These are phyloP conservation scores for Smallanthus sonchifolius DNA, from an alignment of 129 eudicot species.

Conservation along the genomic window DNA sequence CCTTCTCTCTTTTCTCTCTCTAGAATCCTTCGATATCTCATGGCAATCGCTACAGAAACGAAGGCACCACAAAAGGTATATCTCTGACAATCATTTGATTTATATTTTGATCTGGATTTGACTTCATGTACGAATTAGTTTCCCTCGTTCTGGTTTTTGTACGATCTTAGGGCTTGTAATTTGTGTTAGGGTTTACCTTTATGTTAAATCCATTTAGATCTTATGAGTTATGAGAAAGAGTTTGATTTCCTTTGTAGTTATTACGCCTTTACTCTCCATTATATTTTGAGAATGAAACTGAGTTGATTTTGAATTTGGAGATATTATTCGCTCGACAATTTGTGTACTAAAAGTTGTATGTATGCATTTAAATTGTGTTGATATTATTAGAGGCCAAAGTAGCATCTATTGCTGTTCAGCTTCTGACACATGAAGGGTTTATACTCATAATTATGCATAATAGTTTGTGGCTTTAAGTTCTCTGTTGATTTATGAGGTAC, in stretches of 20 bases:
- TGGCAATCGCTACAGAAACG: slow-evolving; percentile 51
- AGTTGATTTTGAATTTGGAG: not conserved
- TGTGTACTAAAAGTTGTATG: not conserved
- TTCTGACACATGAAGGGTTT: not conserved
- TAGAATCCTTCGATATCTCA: slow-evolving; percentile 21
- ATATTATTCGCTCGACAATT: no score
- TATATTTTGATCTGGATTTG: not conserved
- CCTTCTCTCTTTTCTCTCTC: slow-evolving; percentile 13
- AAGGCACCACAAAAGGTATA: slow-evolving; percentile 41
- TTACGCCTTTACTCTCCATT: not conserved
- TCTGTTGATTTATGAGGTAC: not conserved
- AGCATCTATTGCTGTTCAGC: not conserved
- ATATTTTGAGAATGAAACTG: not conserved
- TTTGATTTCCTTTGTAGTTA: not conserved
- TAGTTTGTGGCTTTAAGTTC: not conserved
- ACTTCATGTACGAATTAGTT: not conserved
- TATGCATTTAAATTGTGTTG: not conserved
- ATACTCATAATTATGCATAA: not conserved
- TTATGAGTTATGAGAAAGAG: not conserved
- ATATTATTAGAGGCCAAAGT: not conserved
- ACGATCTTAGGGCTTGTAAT: not conserved
- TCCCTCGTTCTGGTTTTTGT: not conserved
- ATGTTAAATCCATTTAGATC: not conserved
- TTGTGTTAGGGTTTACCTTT: not conserved
- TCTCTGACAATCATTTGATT: not conserved